Evolutionary conservation across 352 stramenopile species (phyloP), one percentile per base, ranked within the genome.

Genomic region (Pythium phragmiticola): DNA sequence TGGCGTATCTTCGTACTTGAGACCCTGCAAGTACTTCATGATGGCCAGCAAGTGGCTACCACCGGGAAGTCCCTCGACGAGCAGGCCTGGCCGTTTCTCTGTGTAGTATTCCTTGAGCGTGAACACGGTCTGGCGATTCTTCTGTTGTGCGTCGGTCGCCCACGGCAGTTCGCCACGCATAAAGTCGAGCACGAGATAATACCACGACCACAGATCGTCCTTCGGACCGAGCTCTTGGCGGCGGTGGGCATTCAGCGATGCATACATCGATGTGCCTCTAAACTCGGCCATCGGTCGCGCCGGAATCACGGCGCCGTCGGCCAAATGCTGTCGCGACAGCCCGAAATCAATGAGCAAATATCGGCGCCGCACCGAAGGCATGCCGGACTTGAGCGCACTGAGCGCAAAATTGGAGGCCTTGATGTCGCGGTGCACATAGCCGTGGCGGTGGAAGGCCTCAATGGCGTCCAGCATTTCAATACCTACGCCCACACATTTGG

Each of bases 381-480:
- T 26, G 13, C 62, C 55, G 43, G 72, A 69, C 66, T 87, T 88
- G 43, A 57, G 57, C 41, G 76, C 70, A 30, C 74, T 85, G 11
- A 94, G 68, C 13, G 85, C 88, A 68, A 96, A 95, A 58, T 96
- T 96, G 19, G 86, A 94, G 16, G 88, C 86, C 66, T 96, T 96
- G 62, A 96, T 90, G 66, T 96, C 88, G 9, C 87, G 84, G 59
- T 96, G 88, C 19, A 96, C 84, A 60, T 91, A 96, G 11, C 87
- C 88, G 57, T 92, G 84, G 26, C 69, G 72, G 68, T 96, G 88
- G 51, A 95, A 94, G 1, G 85, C 82, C 56, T 95, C 86, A 42
- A 96, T 92, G 57, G 81, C 90, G 55, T 94, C 81, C 59, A 96
- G 69, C 88, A 96, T 95, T 73, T 94, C 81, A 16, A 95, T 60